Evolutionary conservation across 331 rosid species (phyloP).

Genomic region (Pyracantha coccinea): DNA sequence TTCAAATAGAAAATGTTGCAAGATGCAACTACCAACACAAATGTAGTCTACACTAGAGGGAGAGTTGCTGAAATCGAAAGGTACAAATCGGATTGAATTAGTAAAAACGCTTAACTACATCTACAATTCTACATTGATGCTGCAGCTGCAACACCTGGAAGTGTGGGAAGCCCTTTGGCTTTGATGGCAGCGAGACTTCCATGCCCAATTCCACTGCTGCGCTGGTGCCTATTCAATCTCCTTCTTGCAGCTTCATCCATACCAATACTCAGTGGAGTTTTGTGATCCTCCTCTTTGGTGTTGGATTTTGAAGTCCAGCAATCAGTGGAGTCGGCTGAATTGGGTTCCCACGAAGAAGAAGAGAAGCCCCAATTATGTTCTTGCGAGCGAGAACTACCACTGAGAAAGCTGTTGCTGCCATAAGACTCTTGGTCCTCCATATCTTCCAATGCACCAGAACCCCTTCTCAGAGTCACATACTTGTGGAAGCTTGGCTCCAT

Average conservation of each 20-base stretch:
- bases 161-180: constrained; percentile 29
- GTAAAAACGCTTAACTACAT: constrained; percentile 11
- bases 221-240: constrained; percentile 26
- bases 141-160: constrained; percentile 36
- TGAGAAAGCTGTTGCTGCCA: constrained; percentile 56
- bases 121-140: constrained; percentile 47
- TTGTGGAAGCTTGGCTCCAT: constrained; percentile 78
- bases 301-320: constrained; percentile 35
- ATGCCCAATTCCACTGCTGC: constrained; percentile 42
- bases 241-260: constrained; percentile 20
- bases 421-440: constrained; percentile 76
- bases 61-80: constrained; percentile 11
- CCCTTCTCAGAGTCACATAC: constrained; percentile 69
- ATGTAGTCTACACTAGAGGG: background rate
- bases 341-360: constrained; percentile 53
- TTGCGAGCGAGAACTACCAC: constrained; percentile 19
- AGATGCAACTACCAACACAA: constrained; percentile 47
- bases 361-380: constrained; percentile 34
- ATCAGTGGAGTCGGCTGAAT: constrained; percentile 61
- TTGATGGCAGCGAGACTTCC: constrained; percentile 38
- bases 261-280: constrained; percentile 14
- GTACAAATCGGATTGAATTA: constrained; percentile 9
- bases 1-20: constrained; percentile 32
- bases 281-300: constrained; percentile 25
- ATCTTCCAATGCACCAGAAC: constrained; percentile 35